These are phyloP conservation scores for Coemansia sp. DNA, from an alignment of 192 early-diverging fungal species.

Conservation along the genomic window DNA sequence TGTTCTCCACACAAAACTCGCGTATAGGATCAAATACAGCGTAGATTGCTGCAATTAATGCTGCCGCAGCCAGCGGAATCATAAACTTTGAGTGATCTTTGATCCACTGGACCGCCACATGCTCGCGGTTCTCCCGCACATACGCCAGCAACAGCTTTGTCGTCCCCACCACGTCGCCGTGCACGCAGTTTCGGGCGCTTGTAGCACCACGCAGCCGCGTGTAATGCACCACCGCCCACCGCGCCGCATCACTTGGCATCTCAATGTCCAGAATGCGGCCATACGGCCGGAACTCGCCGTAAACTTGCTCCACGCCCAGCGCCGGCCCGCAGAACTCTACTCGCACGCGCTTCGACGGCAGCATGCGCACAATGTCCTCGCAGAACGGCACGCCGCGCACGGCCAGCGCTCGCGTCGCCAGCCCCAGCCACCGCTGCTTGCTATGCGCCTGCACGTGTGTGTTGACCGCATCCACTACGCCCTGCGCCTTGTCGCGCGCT, in stretches of 20 bases:
- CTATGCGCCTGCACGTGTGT: slow-evolving; percentile 56
- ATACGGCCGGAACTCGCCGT: slow-evolving; percentile 69
- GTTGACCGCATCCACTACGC: slow-evolving; percentile 27
- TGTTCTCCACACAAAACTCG: slow-evolving; percentile 83
- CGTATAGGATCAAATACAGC: slow-evolving; percentile 87
- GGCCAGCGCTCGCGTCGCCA: slow-evolving; percentile 61
- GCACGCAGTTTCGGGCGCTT: slow-evolving; percentile 87
- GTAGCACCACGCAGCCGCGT: slow-evolving; percentile 77
- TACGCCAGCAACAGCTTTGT: slow-evolving; percentile 64
- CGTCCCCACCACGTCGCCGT: slow-evolving; percentile 70
- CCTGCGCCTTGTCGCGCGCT: slow-evolving; percentile 15
- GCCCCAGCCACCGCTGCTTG: slow-evolving; percentile 65
- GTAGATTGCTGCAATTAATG: slow-evolving; percentile 72
- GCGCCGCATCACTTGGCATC: slow-evolving; percentile 60
- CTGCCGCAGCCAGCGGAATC: slow-evolving; percentile 72
- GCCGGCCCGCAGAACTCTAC: slow-evolving; percentile 80
- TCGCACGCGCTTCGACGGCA: slow-evolving; percentile 53
- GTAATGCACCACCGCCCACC: slow-evolving; percentile 80
- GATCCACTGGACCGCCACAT: slow-evolving; percentile 62
- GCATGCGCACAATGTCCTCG: slow-evolving; percentile 63
- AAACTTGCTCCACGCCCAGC: slow-evolving; percentile 65
- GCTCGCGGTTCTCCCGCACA: slow-evolving; percentile 57
- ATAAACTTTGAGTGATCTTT: slow-evolving; percentile 73
- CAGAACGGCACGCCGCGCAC: slow-evolving; percentile 69
- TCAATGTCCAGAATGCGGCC: slow-evolving; percentile 82